These are phyloP conservation scores for Nannochloropsis salina DNA, from an alignment of 108 stramenopile species.

Conservation along the genomic window DNA sequence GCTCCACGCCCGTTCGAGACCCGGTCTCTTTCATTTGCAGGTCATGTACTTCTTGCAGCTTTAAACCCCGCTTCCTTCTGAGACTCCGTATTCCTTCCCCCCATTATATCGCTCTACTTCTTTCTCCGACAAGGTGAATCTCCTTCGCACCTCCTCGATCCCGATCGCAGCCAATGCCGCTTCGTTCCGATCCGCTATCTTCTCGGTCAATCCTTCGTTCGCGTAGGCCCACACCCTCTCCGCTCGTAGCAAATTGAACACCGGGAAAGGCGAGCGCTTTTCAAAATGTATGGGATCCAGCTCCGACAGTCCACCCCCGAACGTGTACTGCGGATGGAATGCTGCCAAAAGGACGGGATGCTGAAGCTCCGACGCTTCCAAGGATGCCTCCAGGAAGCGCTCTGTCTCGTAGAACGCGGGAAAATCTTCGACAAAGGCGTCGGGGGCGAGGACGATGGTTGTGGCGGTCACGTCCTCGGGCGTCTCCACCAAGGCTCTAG, in stretches of 20 bases:
- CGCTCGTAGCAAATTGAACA: constrained; percentile 7
- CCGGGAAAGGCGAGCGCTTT: not conserved
- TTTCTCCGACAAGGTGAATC: not conserved
- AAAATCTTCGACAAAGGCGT: not conserved
- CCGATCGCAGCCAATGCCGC: not conserved
- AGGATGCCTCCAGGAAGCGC: not conserved
- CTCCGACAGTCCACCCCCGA: not conserved
- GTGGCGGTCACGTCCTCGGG: not conserved
- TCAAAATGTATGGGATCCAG: not conserved
- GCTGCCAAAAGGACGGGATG: not conserved
- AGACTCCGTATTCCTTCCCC: too few species aligned
- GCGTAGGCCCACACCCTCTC: constrained; percentile 1
- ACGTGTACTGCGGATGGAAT: not conserved
- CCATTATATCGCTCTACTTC: not conserved
- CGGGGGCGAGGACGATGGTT: not conserved
- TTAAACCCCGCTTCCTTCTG: too few species aligned
- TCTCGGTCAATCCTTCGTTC: constrained; percentile 1
- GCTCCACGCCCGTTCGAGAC: too few species aligned
- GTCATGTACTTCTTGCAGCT: too few species aligned
- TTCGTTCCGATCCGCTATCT: not conserved
- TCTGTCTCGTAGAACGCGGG: not conserved
- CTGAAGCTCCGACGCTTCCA: not conserved
- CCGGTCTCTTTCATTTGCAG: too few species aligned
- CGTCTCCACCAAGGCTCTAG: not conserved
- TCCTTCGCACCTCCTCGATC: not conserved